Percentiles rank a stretch among this genome's conserved stretches.
Evolutionary conservation across 768 basidiomycete species (phyloP).

Genomic region (Termitomyces sp.): DNA sequence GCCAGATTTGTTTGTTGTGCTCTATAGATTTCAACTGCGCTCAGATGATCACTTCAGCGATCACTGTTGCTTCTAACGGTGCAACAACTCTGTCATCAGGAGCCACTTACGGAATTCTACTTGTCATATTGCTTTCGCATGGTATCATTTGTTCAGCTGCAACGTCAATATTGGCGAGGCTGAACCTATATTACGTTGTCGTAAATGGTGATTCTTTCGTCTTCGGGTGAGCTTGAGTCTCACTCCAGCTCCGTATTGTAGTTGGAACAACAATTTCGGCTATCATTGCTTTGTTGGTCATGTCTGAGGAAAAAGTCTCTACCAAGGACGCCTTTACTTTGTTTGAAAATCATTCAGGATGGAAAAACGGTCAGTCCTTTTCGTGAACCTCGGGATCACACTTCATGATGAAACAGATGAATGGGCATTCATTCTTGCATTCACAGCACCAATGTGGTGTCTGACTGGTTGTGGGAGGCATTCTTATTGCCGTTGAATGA

Average conservation of each 20-base stretch:
- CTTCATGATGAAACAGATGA: constrained; percentile 37
- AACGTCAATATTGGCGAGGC: constrained; percentile 55
- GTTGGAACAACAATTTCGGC: not conserved
- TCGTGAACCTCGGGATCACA: not conserved
- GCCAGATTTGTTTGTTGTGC: constrained; percentile 59
- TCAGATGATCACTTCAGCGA: constrained; percentile 73
- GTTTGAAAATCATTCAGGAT: constrained; percentile 2
- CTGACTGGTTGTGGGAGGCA: constrained; percentile 60
- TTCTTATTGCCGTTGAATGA: not conserved
- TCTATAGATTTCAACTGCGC: constrained; percentile 76
- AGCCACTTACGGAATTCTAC: constrained; percentile 62
- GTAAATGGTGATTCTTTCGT: constrained; percentile 45
- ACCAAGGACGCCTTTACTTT: not conserved
- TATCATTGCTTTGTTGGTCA: not conserved
- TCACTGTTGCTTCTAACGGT: constrained; percentile 57
- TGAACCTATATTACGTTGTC: constrained; percentile 67
- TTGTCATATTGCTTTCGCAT: constrained; percentile 61
- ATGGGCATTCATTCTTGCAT: constrained; percentile 70
- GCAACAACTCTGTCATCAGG: constrained; percentile 46
- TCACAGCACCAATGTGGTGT: constrained; percentile 78
- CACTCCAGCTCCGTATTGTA: not conserved
- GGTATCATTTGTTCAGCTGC: constrained; percentile 70
- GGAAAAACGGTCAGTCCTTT: not conserved
- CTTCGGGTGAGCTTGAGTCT: not conserved
- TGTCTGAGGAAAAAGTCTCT: not conserved